Evolutionary conservation across 192 early-diverging fungal species (phyloP), one percentile per base, ranked within the genome.

Genomic region (Linnemannia schmuckeri): DNA sequence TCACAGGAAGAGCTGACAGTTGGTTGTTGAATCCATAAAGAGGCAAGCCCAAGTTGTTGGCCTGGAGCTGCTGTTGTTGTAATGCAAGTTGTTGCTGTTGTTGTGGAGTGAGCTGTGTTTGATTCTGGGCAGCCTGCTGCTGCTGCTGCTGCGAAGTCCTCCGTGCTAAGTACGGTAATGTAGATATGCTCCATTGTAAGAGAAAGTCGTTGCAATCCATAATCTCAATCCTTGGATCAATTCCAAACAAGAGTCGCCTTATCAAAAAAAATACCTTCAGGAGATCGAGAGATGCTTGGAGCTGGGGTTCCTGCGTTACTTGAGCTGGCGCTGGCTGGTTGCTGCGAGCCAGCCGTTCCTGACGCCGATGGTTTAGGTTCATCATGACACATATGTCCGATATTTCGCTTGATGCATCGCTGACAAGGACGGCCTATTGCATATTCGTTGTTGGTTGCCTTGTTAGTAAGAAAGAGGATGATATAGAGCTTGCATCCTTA

Each of bases 341-440:
- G 61, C 38, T 88, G 77, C 74, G 77, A 49, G 40, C 82, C 41
- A 17, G 89, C 57, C 33, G 93, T 46, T 44, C 82, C 85, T 33
- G 76, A 33, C 8, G 71, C 74, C 0, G 75, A 71, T 35, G 79
- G 79, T 68, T 93, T 94, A 10, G 94, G 93, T 81, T 97, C 97
- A 85, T 99, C 96, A 66, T 95, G 96, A 89, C 98, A 99, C 42
- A 97, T 84, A 78, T 97, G 96, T n/a, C 94, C 94, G 88, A 99
- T 98, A 82, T 95, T 96, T 54, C 98, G 94, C 85, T 97, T 97
- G 74, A 99, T 96, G 81, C 98, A 99, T 70, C 98, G 94, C 85
- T 97, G 96, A 88, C 98, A 99, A 52, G 98, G 98, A 30, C 98
- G 94, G 71, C 96, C 94, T 91, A 73, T 24, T 37, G 41, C n/a